phyloP scores from a whole-genome alignment of 192 early-diverging fungal genomes.

The Linnemannia hyalina region DNA sequence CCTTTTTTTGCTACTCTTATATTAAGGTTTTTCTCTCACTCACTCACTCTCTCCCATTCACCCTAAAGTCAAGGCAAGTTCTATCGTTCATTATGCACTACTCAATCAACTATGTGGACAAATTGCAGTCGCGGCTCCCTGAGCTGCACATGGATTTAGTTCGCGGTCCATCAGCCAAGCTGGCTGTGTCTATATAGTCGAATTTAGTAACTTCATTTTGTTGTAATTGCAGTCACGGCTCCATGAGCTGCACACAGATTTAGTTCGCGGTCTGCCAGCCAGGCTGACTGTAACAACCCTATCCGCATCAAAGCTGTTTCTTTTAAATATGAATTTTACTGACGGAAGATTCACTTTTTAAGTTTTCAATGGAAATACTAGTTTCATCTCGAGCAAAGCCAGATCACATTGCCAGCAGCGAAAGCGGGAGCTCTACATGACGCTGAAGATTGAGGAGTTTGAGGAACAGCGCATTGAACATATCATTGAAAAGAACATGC shows the following conservation, averaged over 20 bases:
- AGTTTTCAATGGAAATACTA: not conserved
- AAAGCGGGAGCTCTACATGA: too few species aligned
- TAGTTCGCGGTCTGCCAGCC: slow-evolving; percentile 29
- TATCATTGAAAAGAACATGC: too few species aligned
- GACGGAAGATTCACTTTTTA: not conserved
- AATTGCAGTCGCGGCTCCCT: slow-evolving; percentile 8
- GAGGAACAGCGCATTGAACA: too few species aligned
- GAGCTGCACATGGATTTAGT: slow-evolving; percentile 30
- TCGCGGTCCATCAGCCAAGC: slow-evolving; percentile 26
- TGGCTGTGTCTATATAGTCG: slow-evolving; percentile 6
- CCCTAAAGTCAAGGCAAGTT: not conserved
- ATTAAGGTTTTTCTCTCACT: too few species aligned
- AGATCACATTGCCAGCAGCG: slow-evolving; percentile 14
- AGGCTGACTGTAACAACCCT: slow-evolving; percentile 15
- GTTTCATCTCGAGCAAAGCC: slow-evolving; percentile 7
- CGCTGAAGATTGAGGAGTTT: too few species aligned
- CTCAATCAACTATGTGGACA: slow-evolving; percentile 5
- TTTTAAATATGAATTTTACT: slow-evolving; percentile 6
- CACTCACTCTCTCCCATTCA: too few species aligned
- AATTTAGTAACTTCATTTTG: not conserved
- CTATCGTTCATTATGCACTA: slow-evolving; percentile 5
- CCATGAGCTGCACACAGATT: slow-evolving; percentile 30
- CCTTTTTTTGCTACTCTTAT: too few species aligned
- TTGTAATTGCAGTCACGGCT: slow-evolving; percentile 21
- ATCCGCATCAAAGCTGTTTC: slow-evolving; percentile 3